These are phyloP conservation scores for Dactylellina cionopaga DNA, from an alignment of 2,329 filamentous ascomycete species.

Conservation along the genomic window DNA sequence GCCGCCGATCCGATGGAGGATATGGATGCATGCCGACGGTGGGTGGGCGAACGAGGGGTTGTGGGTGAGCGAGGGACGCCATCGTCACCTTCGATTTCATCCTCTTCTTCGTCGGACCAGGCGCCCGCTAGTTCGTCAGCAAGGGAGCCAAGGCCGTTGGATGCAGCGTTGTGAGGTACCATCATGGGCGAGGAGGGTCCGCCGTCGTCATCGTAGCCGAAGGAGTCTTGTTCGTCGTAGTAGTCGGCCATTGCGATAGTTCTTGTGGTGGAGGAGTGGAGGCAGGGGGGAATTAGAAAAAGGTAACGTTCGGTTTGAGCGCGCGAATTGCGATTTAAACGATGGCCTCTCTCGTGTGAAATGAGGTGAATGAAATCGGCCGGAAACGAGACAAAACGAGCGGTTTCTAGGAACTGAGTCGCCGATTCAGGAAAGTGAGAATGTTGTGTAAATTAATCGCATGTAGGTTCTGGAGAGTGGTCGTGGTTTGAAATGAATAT, in stretches of 20 bases:
- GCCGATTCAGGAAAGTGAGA: conserved; percentile 14
- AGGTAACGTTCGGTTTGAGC: conserved; percentile 19
- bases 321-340: conserved; percentile 19
- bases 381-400: conserved; percentile 20
- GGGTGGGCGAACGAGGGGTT: conserved; percentile 37
- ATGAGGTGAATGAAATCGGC: conserved; percentile 30
- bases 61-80: conserved; percentile 43
- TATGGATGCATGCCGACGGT: conserved; percentile 46
- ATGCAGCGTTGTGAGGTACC: conserved; percentile 16
- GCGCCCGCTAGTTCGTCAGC: conserved; percentile 83
- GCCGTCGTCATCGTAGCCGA: conserved; percentile 42
- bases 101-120: conserved; percentile 66
- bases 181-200: conserved; percentile 48
- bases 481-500: conserved; percentile 12
- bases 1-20: conserved; percentile 47
- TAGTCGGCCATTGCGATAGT: conserved; percentile 42
- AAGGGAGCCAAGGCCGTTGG: conserved; percentile 73
- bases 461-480: not conserved
- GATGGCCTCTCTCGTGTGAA: conserved; percentile 11
- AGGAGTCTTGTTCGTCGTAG: conserved; percentile 49
- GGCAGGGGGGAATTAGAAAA: not conserved
- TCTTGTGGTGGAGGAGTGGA: not conserved
- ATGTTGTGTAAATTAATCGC: not conserved
- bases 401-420: conserved; percentile 11
- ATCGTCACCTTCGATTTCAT: conserved; percentile 45